These are phyloP conservation scores for Epichloe elymi DNA, from an alignment of 2,329 filamentous ascomycete genomes.

Conservation along the genomic window DNA sequence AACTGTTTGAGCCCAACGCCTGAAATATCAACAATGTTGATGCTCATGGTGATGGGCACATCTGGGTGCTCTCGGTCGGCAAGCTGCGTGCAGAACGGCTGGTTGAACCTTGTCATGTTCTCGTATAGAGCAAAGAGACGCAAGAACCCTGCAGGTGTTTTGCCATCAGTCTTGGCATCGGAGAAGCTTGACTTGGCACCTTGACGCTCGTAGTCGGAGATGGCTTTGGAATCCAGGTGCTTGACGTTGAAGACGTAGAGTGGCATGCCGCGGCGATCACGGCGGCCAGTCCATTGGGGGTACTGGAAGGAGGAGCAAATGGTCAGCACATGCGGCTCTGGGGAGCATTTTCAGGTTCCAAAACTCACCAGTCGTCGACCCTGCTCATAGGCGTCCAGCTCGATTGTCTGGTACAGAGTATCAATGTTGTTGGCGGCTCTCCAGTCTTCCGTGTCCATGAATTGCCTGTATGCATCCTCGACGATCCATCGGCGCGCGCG, in stretches of 20 bases:
- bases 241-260: slow-evolving; percentile 84
- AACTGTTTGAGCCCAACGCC: slow-evolving; percentile 84
- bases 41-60: slow-evolving; percentile 84
- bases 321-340: background rate
- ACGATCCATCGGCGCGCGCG: slow-evolving; percentile 73
- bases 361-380: slow-evolving; percentile 56
- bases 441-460: slow-evolving; percentile 82
- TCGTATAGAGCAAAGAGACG: slow-evolving; percentile 89
- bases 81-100: slow-evolving; percentile 72
- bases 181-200: slow-evolving; percentile 41
- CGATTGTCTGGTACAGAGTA: slow-evolving; percentile 73
- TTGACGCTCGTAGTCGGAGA: slow-evolving; percentile 63
- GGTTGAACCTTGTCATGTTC: slow-evolving; percentile 74
- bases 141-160: slow-evolving; percentile 61
- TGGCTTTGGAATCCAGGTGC: slow-evolving; percentile 68
- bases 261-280: slow-evolving; percentile 82
- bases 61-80: slow-evolving; percentile 56
- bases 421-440: slow-evolving; percentile 67
- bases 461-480: slow-evolving; percentile 67
- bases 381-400: slow-evolving; percentile 71
- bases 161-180: slow-evolving; percentile 51
- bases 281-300: slow-evolving; percentile 86
- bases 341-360: background rate
- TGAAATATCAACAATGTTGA: slow-evolving; percentile 88
- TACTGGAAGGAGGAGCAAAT: slow-evolving; percentile 40